These are phyloP conservation scores for Tetrahymena borealis DNA, from an alignment of 73 alveolate genomes.

Conservation along the genomic window DNA sequence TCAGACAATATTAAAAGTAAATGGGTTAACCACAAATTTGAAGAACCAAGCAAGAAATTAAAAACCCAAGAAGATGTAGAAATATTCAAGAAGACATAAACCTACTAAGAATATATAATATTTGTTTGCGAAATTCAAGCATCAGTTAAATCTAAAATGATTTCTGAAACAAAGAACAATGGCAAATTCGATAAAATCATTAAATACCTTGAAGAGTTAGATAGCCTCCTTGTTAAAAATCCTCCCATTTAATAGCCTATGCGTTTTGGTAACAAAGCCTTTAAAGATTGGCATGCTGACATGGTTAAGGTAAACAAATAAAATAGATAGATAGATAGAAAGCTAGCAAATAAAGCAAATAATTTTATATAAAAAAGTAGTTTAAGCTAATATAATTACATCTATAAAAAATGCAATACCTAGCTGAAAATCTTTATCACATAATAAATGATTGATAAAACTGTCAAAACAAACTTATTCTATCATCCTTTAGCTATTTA, in stretches of 20 bases:
- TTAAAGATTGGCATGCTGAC: conserved; percentile 78
- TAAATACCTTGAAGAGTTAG: conserved; percentile 3
- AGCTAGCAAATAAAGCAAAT: conserved; percentile 28
- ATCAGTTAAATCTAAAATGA: conserved; percentile 8
- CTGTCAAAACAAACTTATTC: too few species aligned
- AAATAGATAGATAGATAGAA: too few species aligned
- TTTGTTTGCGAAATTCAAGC: background rate
- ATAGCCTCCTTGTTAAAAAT: conserved; percentile 54
- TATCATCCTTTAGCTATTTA: too few species aligned
- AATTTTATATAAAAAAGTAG: too few species aligned
- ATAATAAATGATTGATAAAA: too few species aligned
- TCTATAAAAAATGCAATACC: too few species aligned
- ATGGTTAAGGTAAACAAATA: conserved; percentile 49
- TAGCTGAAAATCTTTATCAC: too few species aligned
- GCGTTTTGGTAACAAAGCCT: conserved; percentile 97
- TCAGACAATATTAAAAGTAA: background rate
- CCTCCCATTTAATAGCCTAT: conserved; percentile 89
- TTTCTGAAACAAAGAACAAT: conserved; percentile 7
- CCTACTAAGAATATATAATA: background rate
- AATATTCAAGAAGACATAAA: background rate
- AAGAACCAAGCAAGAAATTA: conserved; percentile 15
- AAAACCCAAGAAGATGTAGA: conserved; percentile 27
- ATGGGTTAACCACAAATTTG: conserved; percentile 6
- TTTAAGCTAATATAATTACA: too few species aligned
- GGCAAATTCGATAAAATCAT: background rate